A percentile compares a stretch with the other conserved stretches of the same genome.
phyloP scores from a whole-genome alignment of 163 green algal species.

The Coccomyxa subellipsoidea region DNA sequence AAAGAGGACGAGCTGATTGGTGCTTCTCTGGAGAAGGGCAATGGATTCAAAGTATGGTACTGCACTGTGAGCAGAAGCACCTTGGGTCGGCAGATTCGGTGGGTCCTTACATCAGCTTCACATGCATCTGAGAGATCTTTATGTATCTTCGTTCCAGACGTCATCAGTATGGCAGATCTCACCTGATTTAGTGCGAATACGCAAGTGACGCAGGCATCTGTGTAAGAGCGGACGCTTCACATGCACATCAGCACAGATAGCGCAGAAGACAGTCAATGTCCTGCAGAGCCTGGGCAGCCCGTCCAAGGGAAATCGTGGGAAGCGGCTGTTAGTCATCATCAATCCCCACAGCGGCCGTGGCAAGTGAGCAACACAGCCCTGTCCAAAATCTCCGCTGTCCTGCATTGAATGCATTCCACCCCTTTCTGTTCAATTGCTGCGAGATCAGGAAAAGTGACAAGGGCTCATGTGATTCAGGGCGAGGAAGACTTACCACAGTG shows the following conservation, averaged over 20 bases:
- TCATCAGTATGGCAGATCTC: background rate
- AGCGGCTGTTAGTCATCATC: constrained; percentile 41
- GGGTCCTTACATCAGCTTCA: background rate
- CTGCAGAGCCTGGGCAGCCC: constrained; percentile 19
- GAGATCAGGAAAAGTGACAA: background rate
- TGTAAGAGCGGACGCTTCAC: background rate
- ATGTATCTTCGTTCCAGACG: background rate
- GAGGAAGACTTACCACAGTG: constrained; percentile 19
- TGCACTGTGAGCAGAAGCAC: background rate
- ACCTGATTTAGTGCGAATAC: background rate
- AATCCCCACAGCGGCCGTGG: constrained; percentile 56
- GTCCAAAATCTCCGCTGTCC: background rate
- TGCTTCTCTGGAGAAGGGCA: background rate
- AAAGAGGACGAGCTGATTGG: constrained; percentile 2
- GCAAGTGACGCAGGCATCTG: background rate
- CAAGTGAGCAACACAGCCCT: constrained; percentile 17
- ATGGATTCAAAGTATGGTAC: background rate
- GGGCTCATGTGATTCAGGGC: constrained; percentile 18
- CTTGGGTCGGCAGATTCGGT: background rate
- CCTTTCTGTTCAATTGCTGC: background rate
- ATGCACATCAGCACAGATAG: constrained; percentile 17
- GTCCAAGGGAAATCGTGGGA: background rate
- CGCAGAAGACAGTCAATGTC: constrained; percentile 17
- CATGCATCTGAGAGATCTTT: background rate
- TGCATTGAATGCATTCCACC: background rate